These are phyloP conservation scores for Colletotrichum sojae DNA, from an alignment of 2,329 filamentous ascomycete genomes.

Conservation along the genomic window DNA sequence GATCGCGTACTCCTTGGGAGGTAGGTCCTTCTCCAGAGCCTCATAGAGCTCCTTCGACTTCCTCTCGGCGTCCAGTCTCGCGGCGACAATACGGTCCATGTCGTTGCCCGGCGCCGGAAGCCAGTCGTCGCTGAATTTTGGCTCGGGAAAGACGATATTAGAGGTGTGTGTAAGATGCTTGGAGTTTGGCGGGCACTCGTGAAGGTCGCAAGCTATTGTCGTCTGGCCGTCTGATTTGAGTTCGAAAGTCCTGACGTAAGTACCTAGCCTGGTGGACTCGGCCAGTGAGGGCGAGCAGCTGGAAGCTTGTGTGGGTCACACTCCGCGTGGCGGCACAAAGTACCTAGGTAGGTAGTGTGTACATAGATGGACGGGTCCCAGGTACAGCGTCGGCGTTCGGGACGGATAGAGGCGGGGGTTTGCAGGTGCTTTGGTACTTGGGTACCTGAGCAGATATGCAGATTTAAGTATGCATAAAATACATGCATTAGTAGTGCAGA, in stretches of 20 bases:
- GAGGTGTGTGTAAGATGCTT: too few relatives aligned
- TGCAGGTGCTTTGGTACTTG: too few relatives aligned
- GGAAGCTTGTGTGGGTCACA: slow-evolving; percentile 33
- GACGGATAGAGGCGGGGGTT: too few relatives aligned
- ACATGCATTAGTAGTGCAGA: background rate
- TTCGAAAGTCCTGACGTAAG: slow-evolving; percentile 32
- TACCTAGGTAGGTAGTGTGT: too few relatives aligned
- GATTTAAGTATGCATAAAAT: background rate
- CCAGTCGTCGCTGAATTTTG: background rate
- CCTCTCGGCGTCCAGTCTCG: background rate
- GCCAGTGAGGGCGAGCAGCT: background rate
- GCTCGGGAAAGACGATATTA: too few relatives aligned
- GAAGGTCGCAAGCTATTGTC: too few relatives aligned
- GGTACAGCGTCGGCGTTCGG: too few relatives aligned
- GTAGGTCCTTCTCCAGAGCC: slow-evolving; percentile 2
- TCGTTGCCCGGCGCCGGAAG: too few relatives aligned
- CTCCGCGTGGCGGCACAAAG: background rate
- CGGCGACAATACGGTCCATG: too few relatives aligned
- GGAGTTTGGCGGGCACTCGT: too few relatives aligned
- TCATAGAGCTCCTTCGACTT: background rate
- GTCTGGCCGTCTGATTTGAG: background rate
- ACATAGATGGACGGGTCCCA: too few relatives aligned
- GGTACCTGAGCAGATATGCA: too few relatives aligned
- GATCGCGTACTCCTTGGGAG: slow-evolving; percentile 12
- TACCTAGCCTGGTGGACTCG: background rate